phyloP scores from a whole-genome alignment of 257 asterid species.

The Scutellaria galericulata region DNA sequence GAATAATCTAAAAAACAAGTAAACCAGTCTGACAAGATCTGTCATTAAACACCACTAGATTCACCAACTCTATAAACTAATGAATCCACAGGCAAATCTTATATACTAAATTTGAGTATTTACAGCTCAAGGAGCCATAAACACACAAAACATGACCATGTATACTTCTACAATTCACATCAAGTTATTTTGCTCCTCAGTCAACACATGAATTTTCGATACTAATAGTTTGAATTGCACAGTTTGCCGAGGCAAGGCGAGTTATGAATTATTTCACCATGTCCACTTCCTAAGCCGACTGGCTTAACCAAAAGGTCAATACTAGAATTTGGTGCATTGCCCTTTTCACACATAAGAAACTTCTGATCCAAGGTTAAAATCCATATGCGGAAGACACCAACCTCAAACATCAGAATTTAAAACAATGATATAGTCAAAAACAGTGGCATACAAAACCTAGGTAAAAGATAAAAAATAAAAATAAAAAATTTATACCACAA shows the following conservation, averaged over 20 bases:
- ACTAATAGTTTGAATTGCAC: constrained; percentile 11
- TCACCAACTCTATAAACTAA: constrained; percentile 14
- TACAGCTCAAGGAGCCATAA: neutral
- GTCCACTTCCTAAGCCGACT: too few species aligned
- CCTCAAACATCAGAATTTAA: constrained; percentile 28
- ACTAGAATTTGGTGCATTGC: neutral
- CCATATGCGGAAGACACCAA: constrained; percentile 10
- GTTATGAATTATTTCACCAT: constrained; percentile 4
- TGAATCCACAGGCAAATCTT: neutral
- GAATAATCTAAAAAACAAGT: constrained; percentile 11
- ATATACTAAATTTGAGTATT: neutral
- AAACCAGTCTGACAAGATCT: constrained; percentile 1
- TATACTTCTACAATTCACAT: neutral
- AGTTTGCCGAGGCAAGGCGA: constrained; percentile 11
- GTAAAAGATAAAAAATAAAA: neutral
- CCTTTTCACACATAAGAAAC: neutral
- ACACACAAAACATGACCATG: neutral
- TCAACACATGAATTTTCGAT: neutral
- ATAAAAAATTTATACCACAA: neutral
- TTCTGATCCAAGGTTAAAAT: constrained; percentile 7
- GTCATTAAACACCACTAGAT: neutral
- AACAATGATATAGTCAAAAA: constrained; percentile 6
- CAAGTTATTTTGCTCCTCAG: constrained; percentile 7
- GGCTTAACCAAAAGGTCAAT: neutral
- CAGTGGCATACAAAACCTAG: constrained; percentile 5